Conservation (phyloP, 1,284 basidiomycete genomes). For the Ustilago trichophora region DNA sequence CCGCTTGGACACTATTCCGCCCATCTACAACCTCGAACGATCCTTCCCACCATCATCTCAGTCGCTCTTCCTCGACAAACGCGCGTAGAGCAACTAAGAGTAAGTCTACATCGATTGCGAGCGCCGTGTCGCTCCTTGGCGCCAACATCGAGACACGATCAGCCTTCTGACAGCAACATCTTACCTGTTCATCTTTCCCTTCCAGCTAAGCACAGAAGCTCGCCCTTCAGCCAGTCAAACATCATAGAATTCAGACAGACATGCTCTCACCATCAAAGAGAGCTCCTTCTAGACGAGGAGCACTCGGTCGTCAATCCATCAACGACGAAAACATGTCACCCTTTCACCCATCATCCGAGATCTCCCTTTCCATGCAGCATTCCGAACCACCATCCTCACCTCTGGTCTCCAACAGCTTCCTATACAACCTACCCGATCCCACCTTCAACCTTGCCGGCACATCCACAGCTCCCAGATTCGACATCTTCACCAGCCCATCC, state of each 20-base stretch:
- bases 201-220: too few species aligned
- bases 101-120: too few species aligned
- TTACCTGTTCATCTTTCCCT: background rate
- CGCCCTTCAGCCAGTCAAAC: too few species aligned
- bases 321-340: conserved; percentile 39
- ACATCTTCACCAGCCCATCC: conserved; percentile 18
- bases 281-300: conserved; percentile 9
- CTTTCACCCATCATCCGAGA: conserved; percentile 2
- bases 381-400: conserved; percentile 28
- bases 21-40: too few species aligned
- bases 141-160: too few species aligned
- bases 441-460: conserved; percentile 19
- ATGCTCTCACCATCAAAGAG: conserved; percentile 29
- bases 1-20: too few species aligned
- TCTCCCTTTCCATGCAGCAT: conserved; percentile 12
- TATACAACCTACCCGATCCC: conserved; percentile 45
- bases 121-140: too few species aligned
- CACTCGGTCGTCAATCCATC: background rate
- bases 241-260: background rate
- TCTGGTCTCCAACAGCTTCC: conserved; percentile 34
- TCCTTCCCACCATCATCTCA: too few species aligned
- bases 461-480: background rate
- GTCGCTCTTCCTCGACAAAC: too few species aligned
- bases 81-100: too few species aligned
- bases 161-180: too few species aligned